Evolutionary conservation across 305 asterid species (phyloP).

Genomic region (Fraxinus latifolia): DNA sequence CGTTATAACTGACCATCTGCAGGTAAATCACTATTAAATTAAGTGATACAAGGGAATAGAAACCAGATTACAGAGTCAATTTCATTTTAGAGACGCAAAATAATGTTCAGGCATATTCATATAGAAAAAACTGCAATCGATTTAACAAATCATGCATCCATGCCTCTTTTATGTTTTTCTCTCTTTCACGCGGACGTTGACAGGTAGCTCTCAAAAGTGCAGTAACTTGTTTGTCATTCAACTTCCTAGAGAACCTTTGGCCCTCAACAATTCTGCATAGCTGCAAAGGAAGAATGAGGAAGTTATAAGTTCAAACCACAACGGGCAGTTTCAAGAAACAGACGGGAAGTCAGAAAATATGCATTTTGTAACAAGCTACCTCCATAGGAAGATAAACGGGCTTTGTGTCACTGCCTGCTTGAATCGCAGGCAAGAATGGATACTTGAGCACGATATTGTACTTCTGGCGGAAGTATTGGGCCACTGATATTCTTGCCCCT

Average conservation of each 20-base stretch:
- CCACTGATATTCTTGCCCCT: constrained; percentile 40
- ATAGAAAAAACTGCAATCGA: background rate
- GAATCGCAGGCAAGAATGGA: constrained; percentile 61
- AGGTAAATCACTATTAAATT: background rate
- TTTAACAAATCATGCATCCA: background rate
- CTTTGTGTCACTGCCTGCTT: constrained; percentile 57
- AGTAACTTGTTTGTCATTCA: constrained; percentile 67
- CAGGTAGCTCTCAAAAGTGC: constrained; percentile 64
- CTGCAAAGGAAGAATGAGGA: constrained; percentile 25
- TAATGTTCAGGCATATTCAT: background rate
- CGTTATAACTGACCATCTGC: constrained; percentile 47
- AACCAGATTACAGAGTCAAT: background rate
- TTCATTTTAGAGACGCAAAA: background rate
- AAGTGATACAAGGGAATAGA: background rate
- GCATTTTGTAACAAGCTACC: constrained; percentile 29
- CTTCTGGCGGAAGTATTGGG: constrained; percentile 44
- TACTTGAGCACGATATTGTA: constrained; percentile 34
- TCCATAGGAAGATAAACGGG: constrained; percentile 80
- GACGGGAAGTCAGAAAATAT: background rate
- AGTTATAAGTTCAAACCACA: background rate
- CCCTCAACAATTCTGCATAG: constrained; percentile 53
- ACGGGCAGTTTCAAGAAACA: background rate
- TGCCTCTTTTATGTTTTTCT: constrained; percentile 33
- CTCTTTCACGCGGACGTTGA: constrained; percentile 54
- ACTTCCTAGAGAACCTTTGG: constrained; percentile 52